Percentiles rank a stretch among this genome's conserved stretches.
These are phyloP conservation scores for Rhizophora mangle DNA, from an alignment of 345 rosid species.

Conservation along the genomic window DNA sequence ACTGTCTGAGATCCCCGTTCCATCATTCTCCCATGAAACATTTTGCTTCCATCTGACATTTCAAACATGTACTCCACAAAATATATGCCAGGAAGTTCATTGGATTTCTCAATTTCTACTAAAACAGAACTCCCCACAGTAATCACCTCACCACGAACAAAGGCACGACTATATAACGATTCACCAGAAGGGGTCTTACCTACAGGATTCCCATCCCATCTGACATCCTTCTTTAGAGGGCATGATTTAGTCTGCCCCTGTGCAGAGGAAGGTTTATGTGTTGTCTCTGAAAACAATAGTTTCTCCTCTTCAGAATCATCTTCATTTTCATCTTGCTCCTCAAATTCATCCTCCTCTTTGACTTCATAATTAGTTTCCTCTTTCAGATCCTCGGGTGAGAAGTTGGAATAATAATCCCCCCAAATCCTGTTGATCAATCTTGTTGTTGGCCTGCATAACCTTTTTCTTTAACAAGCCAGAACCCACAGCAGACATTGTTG, in stretches of 20 bases:
- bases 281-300: conserved; percentile 17
- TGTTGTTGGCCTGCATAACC: conserved; percentile 89
- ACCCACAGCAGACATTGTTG: conserved; percentile 34
- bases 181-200: conserved; percentile 19
- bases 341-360: conserved; percentile 25
- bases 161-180: conserved; percentile 17
- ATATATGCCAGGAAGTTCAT: conserved; percentile 22
- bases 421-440: conserved; percentile 71
- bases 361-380: conserved; percentile 15
- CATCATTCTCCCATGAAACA: conserved; percentile 32
- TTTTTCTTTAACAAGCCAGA: conserved; percentile 47
- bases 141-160: conserved; percentile 25
- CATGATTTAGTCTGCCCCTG: conserved; percentile 7
- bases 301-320: conserved; percentile 24
- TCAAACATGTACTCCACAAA: conserved; percentile 32
- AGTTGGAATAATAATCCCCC: conserved; percentile 73
- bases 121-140: conserved; percentile 21
- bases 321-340: conserved; percentile 28
- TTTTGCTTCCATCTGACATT: conserved; percentile 22
- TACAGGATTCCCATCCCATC: conserved; percentile 25
- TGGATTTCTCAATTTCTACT: conserved; percentile 12
- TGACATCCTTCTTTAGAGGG: conserved; percentile 10
- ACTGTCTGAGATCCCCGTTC: conserved; percentile 23
- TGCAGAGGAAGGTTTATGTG: conserved; percentile 11
- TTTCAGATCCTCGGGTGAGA: conserved; percentile 19